These are phyloP conservation scores for Tulasnella sp. DNA, from an alignment of 768 basidiomycete species.

Conservation along the genomic window DNA sequence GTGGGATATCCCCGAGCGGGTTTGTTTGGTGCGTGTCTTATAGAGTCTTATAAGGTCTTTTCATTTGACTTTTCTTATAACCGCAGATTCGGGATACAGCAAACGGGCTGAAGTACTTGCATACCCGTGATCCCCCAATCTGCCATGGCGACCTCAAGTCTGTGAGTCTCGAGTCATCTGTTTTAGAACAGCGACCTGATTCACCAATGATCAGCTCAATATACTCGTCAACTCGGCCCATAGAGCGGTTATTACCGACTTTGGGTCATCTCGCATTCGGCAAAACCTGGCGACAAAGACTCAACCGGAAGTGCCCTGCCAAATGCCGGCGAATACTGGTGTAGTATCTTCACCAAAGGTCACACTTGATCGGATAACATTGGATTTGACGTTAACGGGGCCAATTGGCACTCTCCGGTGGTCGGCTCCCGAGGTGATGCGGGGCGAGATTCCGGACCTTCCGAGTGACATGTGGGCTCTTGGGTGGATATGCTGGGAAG, in stretches of 20 bases:
- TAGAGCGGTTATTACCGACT: not conserved
- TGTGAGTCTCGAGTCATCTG: not conserved
- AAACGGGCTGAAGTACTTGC: not conserved
- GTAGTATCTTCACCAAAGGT: not conserved
- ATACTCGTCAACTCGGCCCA: not conserved
- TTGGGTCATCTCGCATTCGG: not conserved
- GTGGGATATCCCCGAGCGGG: not conserved
- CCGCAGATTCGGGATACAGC: not conserved
- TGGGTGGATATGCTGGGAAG: not conserved
- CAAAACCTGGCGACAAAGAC: not conserved
- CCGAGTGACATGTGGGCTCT: not conserved
- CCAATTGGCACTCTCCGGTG: not conserved
- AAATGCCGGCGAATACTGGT: not conserved
- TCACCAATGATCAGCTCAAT: not conserved
- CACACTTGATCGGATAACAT: not conserved
- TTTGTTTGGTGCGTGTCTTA: not conserved
- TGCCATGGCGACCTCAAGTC: not conserved
- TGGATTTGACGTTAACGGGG: not conserved
- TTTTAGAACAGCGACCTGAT: not conserved
- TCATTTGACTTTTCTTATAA: not conserved
- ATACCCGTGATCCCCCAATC: not conserved
- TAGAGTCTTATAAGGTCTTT: not conserved
- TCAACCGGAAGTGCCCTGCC: not conserved
- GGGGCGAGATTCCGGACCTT: not conserved
- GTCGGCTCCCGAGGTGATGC: not conserved